These are phyloP conservation scores for Codiaeum variegatum DNA, from an alignment of 441 rosid genomes.

Conservation along the genomic window DNA sequence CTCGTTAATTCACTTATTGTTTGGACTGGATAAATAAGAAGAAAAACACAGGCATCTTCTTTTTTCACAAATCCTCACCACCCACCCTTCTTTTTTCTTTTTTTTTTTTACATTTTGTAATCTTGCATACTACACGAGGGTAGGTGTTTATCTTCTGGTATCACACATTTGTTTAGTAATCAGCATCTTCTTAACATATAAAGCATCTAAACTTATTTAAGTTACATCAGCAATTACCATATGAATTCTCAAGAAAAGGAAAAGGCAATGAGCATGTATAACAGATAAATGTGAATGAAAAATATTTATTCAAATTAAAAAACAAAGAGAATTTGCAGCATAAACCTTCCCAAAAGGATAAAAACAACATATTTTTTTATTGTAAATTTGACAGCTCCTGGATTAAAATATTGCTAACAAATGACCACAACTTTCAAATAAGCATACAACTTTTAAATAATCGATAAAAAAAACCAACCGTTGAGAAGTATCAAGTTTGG, in stretches of 20 bases:
- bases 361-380: not conserved
- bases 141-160: not conserved
- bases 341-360: not conserved
- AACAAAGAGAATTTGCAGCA: not conserved
- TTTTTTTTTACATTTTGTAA: too few relatives aligned
- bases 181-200: not conserved
- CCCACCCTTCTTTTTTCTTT: too few relatives aligned
- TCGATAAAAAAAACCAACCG: slow-evolving; percentile 43
- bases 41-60: not conserved
- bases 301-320: not conserved
- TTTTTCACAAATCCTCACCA: too few relatives aligned
- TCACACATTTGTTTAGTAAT: not conserved
- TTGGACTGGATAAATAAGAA: not conserved
- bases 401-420: not conserved
- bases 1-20: not conserved
- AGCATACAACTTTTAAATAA: not conserved
- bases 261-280: not conserved
- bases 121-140: not conserved
- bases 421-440: not conserved
- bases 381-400: not conserved
- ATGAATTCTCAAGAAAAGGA: not conserved
- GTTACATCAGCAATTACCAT: not conserved
- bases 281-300: not conserved
- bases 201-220: not conserved
- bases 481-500: slow-evolving; percentile 67